Evolutionary conservation across 768 basidiomycete genomes (phyloP).

Genomic region (Podaxis sp.): DNA sequence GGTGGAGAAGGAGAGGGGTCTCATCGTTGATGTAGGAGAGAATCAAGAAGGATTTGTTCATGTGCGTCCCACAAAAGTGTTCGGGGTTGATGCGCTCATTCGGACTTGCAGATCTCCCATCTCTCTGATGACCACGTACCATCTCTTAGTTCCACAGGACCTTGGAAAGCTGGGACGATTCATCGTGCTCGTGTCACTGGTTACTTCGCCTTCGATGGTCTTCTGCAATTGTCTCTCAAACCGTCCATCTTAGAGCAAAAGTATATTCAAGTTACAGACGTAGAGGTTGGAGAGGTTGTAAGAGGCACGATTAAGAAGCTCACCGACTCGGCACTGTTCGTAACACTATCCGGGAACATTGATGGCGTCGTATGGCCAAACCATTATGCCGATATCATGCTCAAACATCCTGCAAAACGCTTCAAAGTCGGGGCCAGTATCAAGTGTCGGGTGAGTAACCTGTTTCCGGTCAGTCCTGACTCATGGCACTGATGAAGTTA

Average conservation of each 20-base stretch:
- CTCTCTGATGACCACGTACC: constrained; percentile 89
- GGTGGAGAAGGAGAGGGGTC: constrained; percentile 81
- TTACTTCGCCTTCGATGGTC: constrained; percentile 80
- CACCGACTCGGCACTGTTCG: constrained; percentile 77
- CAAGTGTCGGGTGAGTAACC: constrained; percentile 74
- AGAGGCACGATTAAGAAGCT: constrained; percentile 89
- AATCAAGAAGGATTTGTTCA: constrained; percentile 82
- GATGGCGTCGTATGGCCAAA: constrained; percentile 94
- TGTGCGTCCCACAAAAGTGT: constrained; percentile 45
- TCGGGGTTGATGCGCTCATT: constrained; percentile 13
- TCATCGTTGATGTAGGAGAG: constrained; percentile 65
- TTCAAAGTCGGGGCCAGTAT: constrained; percentile 83
- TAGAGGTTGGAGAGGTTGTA: constrained; percentile 82
- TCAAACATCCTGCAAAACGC: constrained; percentile 90
- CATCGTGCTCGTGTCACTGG: constrained; percentile 90
- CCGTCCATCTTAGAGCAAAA: constrained; percentile 80
- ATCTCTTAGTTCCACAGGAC: constrained; percentile 71
- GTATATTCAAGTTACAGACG: constrained; percentile 80
- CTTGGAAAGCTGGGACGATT: constrained; percentile 76
- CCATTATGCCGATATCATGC: constrained; percentile 92
- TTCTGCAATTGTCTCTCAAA: constrained; percentile 86
- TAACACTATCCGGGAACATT: constrained; percentile 82
- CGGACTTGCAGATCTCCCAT: constrained; percentile 77
- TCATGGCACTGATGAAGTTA: background rate
- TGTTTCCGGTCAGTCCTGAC: background rate